Conservation (phyloP, 2,329 filamentous ascomycete species). For the Colletotrichum shisoi region DNA sequence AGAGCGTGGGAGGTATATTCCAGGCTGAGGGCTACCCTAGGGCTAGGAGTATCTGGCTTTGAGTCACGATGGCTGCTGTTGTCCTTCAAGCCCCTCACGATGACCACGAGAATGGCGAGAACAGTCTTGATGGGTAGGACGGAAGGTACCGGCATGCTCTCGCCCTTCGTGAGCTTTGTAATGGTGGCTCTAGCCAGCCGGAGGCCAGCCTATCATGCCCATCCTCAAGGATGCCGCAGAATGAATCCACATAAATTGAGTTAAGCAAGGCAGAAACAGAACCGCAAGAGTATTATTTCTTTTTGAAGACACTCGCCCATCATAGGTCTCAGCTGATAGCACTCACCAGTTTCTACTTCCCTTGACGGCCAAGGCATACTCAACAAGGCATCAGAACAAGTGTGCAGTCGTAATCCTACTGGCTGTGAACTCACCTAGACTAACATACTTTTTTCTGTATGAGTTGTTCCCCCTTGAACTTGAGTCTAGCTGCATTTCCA, state of each 20-base stretch:
- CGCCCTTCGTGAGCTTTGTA: conserved; percentile 1
- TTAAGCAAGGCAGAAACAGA: neutral
- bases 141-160: conserved; percentile 7
- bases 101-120: conserved; percentile 3
- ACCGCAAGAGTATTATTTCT: no score
- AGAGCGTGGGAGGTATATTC: conserved; percentile 8
- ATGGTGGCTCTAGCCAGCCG: conserved; percentile 3
- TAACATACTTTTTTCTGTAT: no score
- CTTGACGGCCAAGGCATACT: no score
- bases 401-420: no score
- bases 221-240: no score
- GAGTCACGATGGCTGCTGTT: neutral
- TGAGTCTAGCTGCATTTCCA: no score
- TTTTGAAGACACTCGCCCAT: neutral
- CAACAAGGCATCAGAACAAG: no score
- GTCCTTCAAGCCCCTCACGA: conserved; percentile 4
- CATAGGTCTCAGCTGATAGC: neutral
- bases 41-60: neutral
- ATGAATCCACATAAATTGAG: neutral
- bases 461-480: no score
- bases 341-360: no score
- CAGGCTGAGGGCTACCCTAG: conserved; percentile 19
- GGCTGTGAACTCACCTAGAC: no score
- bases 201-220: neutral
- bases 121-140: neutral